These are phyloP conservation scores for Urostyla sp. DNA, from an alignment of 73 alveolate species.

Conservation along the genomic window DNA sequence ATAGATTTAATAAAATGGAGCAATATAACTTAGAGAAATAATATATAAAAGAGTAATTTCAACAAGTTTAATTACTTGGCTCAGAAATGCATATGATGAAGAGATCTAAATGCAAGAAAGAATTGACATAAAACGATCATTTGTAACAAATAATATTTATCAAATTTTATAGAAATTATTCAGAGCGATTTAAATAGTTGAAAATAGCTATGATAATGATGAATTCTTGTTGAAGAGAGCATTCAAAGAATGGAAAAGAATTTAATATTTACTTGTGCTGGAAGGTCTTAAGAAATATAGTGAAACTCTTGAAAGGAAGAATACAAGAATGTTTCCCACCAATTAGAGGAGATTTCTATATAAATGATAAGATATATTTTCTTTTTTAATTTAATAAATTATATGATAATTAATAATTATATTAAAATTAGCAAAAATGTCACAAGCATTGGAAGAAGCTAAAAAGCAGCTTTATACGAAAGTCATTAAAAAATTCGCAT, in stretches of 20 bases:
- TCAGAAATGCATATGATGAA: slow-evolving; percentile 41
- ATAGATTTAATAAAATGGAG: too few species aligned
- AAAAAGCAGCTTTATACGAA: slow-evolving; percentile 39
- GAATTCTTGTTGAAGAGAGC: slow-evolving; percentile 49
- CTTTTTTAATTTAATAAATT: not conserved
- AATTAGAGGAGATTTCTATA: too few species aligned
- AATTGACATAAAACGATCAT: slow-evolving; percentile 31
- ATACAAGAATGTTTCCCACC: too few species aligned
- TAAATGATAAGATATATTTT: too few species aligned
- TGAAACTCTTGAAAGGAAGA: slow-evolving; percentile 44
- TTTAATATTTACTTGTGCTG: slow-evolving; percentile 37
- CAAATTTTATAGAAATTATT: slow-evolving; percentile 9
- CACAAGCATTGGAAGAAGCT: slow-evolving; percentile 61
- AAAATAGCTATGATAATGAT: slow-evolving; percentile 13
- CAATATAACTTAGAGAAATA: too few species aligned
- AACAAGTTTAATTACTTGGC: slow-evolving; percentile 15
- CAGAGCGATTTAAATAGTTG: slow-evolving; percentile 35
- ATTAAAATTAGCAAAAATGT: slow-evolving; percentile 6
- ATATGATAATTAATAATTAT: slow-evolving; percentile 25
- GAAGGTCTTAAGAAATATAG: slow-evolving; percentile 59
- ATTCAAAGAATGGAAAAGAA: slow-evolving; percentile 61
- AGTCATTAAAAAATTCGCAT: slow-evolving; percentile 26
- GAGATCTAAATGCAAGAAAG: slow-evolving; percentile 33
- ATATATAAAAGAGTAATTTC: not conserved
- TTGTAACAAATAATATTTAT: not conserved